phyloP scores from a whole-genome alignment of 2,329 filamentous ascomycete genomes.

The Neonectria coccinea region DNA sequence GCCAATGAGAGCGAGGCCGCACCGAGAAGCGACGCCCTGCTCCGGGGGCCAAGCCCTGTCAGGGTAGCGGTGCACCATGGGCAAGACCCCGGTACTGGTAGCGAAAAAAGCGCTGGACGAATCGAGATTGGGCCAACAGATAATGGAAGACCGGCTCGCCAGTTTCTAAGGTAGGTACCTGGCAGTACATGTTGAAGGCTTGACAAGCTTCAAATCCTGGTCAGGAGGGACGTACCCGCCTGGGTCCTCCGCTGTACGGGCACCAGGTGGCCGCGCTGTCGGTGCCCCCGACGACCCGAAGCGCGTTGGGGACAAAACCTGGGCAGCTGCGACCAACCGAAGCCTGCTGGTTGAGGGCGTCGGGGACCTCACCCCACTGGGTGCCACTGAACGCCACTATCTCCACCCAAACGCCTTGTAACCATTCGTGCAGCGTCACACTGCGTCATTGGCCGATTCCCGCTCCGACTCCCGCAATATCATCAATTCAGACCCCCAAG shows the following conservation, averaged over 20 bases:
- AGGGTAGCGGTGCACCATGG: constrained; percentile 15
- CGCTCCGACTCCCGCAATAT: constrained; percentile 46
- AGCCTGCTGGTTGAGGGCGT: constrained; percentile 8
- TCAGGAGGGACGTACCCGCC: no score
- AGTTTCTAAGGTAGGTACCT: not conserved
- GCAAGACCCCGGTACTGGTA: constrained; percentile 1
- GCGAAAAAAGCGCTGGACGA: not conserved
- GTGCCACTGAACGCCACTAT: constrained; percentile 14
- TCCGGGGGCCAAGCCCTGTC: constrained; percentile 30
- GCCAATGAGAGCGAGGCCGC: constrained; percentile 42
- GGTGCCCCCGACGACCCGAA: constrained; percentile 43
- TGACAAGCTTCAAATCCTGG: not conserved
- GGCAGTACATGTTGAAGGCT: not conserved
- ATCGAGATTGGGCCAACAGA: not conserved
- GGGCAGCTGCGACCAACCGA: constrained; percentile 42
- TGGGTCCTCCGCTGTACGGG: not conserved
- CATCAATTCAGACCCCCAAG: constrained; percentile 27
- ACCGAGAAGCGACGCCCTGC: constrained; percentile 43
- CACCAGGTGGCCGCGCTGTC: constrained; percentile 18
- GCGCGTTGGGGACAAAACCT: constrained; percentile 17
- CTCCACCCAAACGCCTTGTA: constrained; percentile 4
- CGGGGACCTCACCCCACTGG: constrained; percentile 15
- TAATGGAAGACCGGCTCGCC: no score
- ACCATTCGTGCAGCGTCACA: not conserved
- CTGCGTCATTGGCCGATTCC: constrained; percentile 44